Evolutionary conservation across 208 protist species (phyloP).

Genomic region (Crithidia acanthocephali): DNA sequence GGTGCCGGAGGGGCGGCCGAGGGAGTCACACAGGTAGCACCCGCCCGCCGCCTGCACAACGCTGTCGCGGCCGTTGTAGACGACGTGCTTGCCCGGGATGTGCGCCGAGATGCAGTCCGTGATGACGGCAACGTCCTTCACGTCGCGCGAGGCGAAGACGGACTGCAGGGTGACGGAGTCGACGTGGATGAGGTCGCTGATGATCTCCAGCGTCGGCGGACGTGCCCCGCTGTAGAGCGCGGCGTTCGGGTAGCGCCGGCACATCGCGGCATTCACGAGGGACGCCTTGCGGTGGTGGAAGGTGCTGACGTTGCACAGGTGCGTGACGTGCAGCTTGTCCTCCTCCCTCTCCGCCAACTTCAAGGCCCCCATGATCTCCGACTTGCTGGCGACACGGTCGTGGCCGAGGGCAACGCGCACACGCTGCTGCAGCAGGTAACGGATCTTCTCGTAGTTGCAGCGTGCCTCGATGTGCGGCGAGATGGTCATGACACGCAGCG

Average conservation of each 20-base stretch:
- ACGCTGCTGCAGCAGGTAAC: slow-evolving; percentile 43
- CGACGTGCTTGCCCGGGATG: slow-evolving; percentile 51
- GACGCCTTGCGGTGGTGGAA: slow-evolving; percentile 73
- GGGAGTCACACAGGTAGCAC: slow-evolving; percentile 62
- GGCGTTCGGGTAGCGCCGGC: slow-evolving; percentile 55
- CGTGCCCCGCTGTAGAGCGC: slow-evolving; percentile 51
- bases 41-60: slow-evolving; percentile 63
- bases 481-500: slow-evolving; percentile 74
- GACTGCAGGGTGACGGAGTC: slow-evolving; percentile 64
- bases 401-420: slow-evolving; percentile 64
- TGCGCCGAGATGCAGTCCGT: slow-evolving; percentile 74
- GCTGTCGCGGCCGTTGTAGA: slow-evolving; percentile 66
- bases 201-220: slow-evolving; percentile 71
- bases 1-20: slow-evolving; percentile 50
- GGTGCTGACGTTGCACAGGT: slow-evolving; percentile 74
- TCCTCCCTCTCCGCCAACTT: slow-evolving; percentile 39
- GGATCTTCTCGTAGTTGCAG: slow-evolving; percentile 53
- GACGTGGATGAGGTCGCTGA: slow-evolving; percentile 65
- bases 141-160: slow-evolving; percentile 41
- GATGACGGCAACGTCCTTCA: slow-evolving; percentile 65
- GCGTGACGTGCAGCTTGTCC: slow-evolving; percentile 62
- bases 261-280: slow-evolving; percentile 64
- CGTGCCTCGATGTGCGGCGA: slow-evolving; percentile 60
- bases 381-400: slow-evolving; percentile 56
- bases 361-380: slow-evolving; percentile 62